Base-by-base conservation (phyloP, 352 stramenopile genomes). In the Thraustotheca clavata region DNA sequence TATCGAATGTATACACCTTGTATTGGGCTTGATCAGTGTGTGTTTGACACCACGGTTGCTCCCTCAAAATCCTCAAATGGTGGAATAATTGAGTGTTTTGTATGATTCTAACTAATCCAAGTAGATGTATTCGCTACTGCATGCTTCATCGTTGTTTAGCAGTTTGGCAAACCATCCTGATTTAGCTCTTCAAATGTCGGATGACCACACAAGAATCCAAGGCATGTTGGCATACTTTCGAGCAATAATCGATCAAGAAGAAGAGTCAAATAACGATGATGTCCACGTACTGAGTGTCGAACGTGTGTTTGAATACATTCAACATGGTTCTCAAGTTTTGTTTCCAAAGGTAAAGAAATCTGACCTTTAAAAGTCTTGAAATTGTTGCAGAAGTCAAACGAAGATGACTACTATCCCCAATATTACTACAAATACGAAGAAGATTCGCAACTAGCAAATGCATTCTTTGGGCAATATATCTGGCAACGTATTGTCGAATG, bases 81-180 rank as follows among this genome's bases (percentile, higher is more conserved):
- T 82, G 70, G 3, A 71, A 3, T 52, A 16, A 46, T 3, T 12
- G 48, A 32, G 9, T 38, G 41, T 32, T 22, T 18, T 20, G 0
- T 4, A 32, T 62, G 1, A 1, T 60, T 8, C 36, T 32, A 35
- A 11, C 20, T 39, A 35, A 65, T 20, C 5, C 16, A 29, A 46
- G 11, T 66, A 83, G 76, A 91, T 93, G 83, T 93, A 90, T 85
- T 85, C 81, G 31, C 66, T 93, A 11, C 50, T 93, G 31, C 86
- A 93, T 59, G 77, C 76, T 22, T 75, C 77, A 4, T 73, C 83
- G 20, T 83, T 79, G 22, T 88, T 93, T 47, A 34, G 65, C 9
- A 63, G 50, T 14, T 62, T 93, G 62, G 72, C 87, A 35, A 61
- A 71, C 26, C 79, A 89, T 46, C 75, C 78, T 0, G 79, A 87